Evolutionary conservation across 352 stramenopile species (phyloP).

Genomic region (Pythium myriotylum): DNA sequence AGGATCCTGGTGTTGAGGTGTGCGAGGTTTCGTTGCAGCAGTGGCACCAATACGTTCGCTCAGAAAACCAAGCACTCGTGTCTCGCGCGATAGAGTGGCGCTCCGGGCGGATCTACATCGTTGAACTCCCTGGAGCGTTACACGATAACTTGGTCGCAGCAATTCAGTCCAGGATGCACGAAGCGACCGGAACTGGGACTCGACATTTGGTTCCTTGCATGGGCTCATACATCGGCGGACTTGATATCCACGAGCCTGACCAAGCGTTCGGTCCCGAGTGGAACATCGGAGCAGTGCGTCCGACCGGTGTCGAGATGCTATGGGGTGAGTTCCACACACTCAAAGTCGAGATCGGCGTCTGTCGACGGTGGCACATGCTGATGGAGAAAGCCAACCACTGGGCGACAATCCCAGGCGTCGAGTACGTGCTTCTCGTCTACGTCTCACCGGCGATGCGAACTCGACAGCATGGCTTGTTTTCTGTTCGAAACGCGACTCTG

Average conservation of each 20-base stretch:
- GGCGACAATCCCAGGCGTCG: background rate
- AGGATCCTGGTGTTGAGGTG: background rate
- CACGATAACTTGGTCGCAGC: background rate
- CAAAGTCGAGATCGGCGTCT: conserved; percentile 15
- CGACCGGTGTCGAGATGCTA: background rate
- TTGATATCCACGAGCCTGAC: conserved; percentile 5
- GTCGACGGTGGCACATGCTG: conserved; percentile 1
- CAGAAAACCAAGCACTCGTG: conserved; percentile 7
- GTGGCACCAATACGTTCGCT: conserved; percentile 18
- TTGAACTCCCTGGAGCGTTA: background rate
- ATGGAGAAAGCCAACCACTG: conserved; percentile 1
- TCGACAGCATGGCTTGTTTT: background rate
- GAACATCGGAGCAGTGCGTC: background rate
- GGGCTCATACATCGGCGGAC: background rate
- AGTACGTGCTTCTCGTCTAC: conserved; percentile 6
- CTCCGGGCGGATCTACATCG: conserved; percentile 8
- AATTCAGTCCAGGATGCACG: background rate
- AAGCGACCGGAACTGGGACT: background rate
- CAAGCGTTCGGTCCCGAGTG: conserved; percentile 1
- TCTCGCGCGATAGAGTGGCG: conserved; percentile 24
- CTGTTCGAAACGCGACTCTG: background rate
- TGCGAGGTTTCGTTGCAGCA: conserved; percentile 12
- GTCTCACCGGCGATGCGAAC: background rate
- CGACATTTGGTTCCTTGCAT: background rate
- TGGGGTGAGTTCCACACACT: conserved; percentile 16